phyloP scores from a whole-genome alignment of 2,329 filamentous ascomycete species.

The Sclerotinia nivalis region DNA sequence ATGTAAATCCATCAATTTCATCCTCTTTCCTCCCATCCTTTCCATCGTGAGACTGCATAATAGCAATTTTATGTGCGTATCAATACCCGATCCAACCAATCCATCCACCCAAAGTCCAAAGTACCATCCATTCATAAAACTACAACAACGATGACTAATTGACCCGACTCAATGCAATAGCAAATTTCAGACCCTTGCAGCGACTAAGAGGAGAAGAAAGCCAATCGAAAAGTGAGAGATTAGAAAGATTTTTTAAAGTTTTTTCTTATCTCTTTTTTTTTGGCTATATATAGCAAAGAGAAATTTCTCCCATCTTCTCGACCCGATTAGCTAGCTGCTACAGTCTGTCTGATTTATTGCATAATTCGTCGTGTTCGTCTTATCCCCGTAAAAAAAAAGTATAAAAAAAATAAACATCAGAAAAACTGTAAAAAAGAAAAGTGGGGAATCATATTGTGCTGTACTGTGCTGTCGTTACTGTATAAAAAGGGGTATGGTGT shows the following conservation, averaged over 20 bases:
- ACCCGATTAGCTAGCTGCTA: not conserved
- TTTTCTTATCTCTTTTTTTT: not conserved
- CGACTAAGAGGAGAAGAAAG: not conserved
- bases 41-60: constrained; percentile 3
- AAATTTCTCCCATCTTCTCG: not conserved
- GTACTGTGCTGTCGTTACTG: constrained; percentile 23
- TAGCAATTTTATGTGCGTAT: not conserved
- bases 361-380: constrained; percentile 10
- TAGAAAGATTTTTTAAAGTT: not conserved
- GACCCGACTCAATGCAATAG: constrained; percentile 1
- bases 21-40: not conserved
- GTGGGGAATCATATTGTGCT: constrained; percentile 23
- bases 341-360: constrained; percentile 6
- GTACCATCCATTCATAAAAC: constrained; percentile 12
- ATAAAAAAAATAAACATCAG: not conserved
- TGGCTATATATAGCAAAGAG: not conserved
- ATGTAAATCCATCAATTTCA: constrained; percentile 18
- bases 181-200: not conserved
- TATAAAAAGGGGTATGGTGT: constrained; percentile 18
- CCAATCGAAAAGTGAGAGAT: not conserved
- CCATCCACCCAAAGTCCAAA: not conserved
- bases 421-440: constrained; percentile 9
- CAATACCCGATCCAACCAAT: constrained; percentile 2
- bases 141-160: constrained; percentile 20
- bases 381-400: constrained; percentile 17